Base-by-base conservation (phyloP, 2,329 filamentous ascomycete genomes). In the Colletotrichum scovillei region DNA sequence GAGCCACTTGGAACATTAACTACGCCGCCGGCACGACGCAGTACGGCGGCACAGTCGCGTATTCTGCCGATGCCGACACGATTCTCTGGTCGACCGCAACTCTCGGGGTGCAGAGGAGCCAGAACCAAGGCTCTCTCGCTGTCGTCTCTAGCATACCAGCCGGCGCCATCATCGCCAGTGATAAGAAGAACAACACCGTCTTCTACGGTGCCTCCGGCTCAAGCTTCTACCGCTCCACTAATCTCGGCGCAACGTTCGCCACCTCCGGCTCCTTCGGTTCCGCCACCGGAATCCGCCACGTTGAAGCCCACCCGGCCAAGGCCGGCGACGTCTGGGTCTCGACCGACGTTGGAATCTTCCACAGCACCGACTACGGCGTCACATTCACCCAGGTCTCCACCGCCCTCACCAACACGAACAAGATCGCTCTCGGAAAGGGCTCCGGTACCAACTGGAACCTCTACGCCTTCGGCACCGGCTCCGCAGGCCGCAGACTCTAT, bases 261-360 rank as follows among this genome's bases (percentile, higher is more conserved):
- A 78, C 81, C 8, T 80, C 75, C 0, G 81, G 82, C 0, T 76
- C 82, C 0, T 78, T 88, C 0, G 80, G 79, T 3, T 80, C 81
- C 12, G 84, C 82, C 2, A 82, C 80, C 2, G 77, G 82, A n/a
- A 82, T 93, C 69, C 90, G 90, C 53, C 85, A 87, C 35, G 85
- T 93, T 16, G 88, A 88, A 19, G 85, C 85, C 0, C 86, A 92
- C 73, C 90, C 91, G 0, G 84, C 86, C 12, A 83, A 85, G 12
- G 88, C 89, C 0, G 91, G 92, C n/a, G 89, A 91, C 60, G 86
- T 94, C 57, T 89, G 86, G 80, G 88, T 88, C 1, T 89, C 88
- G 1, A 90, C 89, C 0, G 83, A 90, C 68, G 81, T 76, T 0
- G 89, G 89, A 11, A 80, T 91, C 63, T 91, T 88, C 81, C 86